phyloP scores from a whole-genome alignment of 78 protist genomes.

The Speleostelium caveatum region DNA sequence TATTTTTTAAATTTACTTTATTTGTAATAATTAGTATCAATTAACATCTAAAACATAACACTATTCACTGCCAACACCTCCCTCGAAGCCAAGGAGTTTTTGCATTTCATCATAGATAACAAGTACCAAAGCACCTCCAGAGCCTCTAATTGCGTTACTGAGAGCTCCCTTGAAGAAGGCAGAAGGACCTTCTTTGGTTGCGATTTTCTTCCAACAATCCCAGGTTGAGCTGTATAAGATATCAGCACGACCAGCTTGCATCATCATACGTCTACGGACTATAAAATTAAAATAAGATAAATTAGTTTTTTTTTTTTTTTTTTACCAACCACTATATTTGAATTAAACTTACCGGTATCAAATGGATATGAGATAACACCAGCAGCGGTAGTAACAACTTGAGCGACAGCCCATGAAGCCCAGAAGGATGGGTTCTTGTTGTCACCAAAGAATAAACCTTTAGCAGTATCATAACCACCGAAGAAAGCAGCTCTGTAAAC shows the following conservation, averaged over 20 bases:
- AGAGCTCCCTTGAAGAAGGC: slow-evolving; percentile 99
- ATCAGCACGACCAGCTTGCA: slow-evolving; percentile 90
- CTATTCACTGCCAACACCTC: slow-evolving; percentile 79
- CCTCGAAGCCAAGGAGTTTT: slow-evolving; percentile 71
- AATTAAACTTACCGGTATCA: slow-evolving; percentile 98
- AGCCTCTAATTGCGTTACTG: slow-evolving; percentile 95
- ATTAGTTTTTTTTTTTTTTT: too few species aligned
- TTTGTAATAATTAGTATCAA: too few species aligned
- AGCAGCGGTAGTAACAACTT: slow-evolving; percentile 87
- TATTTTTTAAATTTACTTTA: too few species aligned
- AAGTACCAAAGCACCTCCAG: slow-evolving; percentile 96
- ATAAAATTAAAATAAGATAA: neutral
- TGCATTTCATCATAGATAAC: slow-evolving; percentile 95
- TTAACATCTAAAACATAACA: too few species aligned
- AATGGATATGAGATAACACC: slow-evolving; percentile 97
- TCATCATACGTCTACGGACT: slow-evolving; percentile 91
- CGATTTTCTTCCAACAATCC: slow-evolving; percentile 90
- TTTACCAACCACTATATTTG: neutral
- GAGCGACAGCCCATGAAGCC: slow-evolving; percentile 75
- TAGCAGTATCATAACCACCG: slow-evolving; percentile 95
- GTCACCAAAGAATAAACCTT: slow-evolving; percentile 58
- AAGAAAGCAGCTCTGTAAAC: slow-evolving; percentile 97
- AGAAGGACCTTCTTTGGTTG: slow-evolving; percentile 88
- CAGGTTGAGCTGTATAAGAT: slow-evolving; percentile 84
- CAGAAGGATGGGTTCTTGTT: slow-evolving; percentile 79